These are phyloP conservation scores for Plasmodium malariae DNA, from an alignment of 169 alveolate genomes.

Conservation along the genomic window DNA sequence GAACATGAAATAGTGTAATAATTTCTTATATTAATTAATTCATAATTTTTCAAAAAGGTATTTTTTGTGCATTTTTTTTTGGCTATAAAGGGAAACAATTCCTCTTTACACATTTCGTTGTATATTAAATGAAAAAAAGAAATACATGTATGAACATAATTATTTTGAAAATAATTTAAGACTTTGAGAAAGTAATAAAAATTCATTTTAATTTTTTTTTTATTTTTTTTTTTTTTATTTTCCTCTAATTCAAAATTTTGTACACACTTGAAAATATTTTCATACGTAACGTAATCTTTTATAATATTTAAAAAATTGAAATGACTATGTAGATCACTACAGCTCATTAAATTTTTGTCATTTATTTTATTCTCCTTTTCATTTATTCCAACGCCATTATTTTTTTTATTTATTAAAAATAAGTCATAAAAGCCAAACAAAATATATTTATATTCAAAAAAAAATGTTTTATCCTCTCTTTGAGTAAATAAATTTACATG, in stretches of 20 bases:
- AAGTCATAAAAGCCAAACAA: conserved; percentile 67
- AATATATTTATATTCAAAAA: conserved; percentile 52
- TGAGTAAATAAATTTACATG: conserved; percentile 55
- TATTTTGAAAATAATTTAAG: conserved; percentile 33
- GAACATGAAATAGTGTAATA: conserved; percentile 22
- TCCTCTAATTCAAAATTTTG: neutral
- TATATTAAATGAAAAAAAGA: conserved; percentile 49
- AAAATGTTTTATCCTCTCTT: conserved; percentile 46
- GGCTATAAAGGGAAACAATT: neutral
- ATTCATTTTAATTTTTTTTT: conserved; percentile 35
- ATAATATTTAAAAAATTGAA: conserved; percentile 35
- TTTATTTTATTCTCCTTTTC: conserved; percentile 20
- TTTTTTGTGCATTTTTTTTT: neutral
- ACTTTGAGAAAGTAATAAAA: conserved; percentile 40
- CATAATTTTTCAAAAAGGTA: neutral
- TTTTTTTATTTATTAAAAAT: conserved; percentile 45
- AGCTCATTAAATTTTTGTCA: neutral
- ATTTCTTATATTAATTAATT: conserved; percentile 28
- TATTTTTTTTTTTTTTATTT: neutral
- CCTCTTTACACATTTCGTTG: conserved; percentile 4
- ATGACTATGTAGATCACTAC: conserved; percentile 61
- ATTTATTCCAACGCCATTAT: neutral
- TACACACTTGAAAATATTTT: neutral
- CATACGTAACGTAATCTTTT: conserved; percentile 30
- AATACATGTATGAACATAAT: conserved; percentile 7